Conservation (phyloP, 78 protist genomes). For the Speleostelium caveatum region DNA sequence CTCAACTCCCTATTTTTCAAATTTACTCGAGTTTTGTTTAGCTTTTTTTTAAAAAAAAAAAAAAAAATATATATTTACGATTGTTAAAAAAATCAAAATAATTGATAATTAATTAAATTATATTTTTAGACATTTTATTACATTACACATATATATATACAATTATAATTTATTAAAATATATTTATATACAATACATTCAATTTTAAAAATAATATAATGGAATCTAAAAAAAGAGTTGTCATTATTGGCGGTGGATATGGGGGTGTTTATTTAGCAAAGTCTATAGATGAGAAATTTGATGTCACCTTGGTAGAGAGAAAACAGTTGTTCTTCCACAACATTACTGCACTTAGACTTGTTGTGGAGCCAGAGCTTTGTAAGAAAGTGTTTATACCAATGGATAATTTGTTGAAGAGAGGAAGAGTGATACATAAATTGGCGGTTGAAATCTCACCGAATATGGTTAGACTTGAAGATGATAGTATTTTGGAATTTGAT, state of each 20-base stretch:
- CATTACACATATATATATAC: too few relatives aligned
- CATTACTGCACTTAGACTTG: conserved; percentile 32
- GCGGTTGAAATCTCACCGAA: conserved; percentile 38
- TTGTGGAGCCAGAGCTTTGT: conserved; percentile 25
- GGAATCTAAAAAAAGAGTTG: conserved; percentile 56
- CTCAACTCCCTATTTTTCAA: too few relatives aligned
- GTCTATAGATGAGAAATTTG: conserved; percentile 28
- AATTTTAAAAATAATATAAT: too few relatives aligned
- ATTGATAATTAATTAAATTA: too few relatives aligned
- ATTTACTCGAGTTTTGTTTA: too few relatives aligned
- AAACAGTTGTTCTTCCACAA: conserved; percentile 46
- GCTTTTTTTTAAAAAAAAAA: too few relatives aligned
- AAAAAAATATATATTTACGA: too few relatives aligned
- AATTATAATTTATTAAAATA: too few relatives aligned
- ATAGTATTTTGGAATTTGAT: conserved; percentile 11
- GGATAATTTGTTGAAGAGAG: conserved; percentile 50
- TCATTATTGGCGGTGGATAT: conserved; percentile 77
- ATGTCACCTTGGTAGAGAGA: conserved; percentile 74
- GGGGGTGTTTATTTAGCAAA: conserved; percentile 55
- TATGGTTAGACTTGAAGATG: conserved; percentile 11
- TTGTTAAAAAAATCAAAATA: too few relatives aligned
- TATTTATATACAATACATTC: too few relatives aligned
- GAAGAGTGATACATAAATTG: conserved; percentile 6
- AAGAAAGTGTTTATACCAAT: conserved; percentile 33
- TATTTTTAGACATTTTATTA: too few relatives aligned